These are phyloP conservation scores for Penicillium sclerotigenum DNA, from an alignment of 2,329 filamentous ascomycete genomes.

Conservation along the genomic window DNA sequence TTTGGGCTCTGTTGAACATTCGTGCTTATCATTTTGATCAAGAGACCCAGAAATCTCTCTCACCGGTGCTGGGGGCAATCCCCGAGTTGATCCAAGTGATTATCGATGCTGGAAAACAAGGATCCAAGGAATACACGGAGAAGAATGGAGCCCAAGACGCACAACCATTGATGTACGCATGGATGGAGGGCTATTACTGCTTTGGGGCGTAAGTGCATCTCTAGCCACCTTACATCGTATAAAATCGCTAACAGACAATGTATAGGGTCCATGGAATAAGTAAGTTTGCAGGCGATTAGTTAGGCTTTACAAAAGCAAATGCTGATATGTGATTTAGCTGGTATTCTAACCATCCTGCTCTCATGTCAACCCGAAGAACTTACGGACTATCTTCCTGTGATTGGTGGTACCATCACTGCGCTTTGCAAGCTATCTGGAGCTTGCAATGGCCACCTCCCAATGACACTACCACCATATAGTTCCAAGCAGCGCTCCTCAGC, in stretches of 20 bases:
- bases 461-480: slow-evolving; percentile 32
- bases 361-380: slow-evolving; percentile 35
- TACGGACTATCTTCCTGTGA: slow-evolving; percentile 29
- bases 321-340: slow-evolving; percentile 22
- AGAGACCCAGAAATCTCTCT: slow-evolving; percentile 18
- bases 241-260: background rate
- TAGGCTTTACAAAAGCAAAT: background rate
- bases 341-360: slow-evolving; percentile 39
- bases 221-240: background rate
- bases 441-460: slow-evolving; percentile 40
- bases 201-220: slow-evolving; percentile 37
- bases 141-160: slow-evolving; percentile 30
- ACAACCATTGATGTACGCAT: slow-evolving; percentile 43
- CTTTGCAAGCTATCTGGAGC: slow-evolving; percentile 37
- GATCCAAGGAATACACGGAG: slow-evolving; percentile 29
- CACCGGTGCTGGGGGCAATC: slow-evolving; percentile 27
- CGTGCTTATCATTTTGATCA: slow-evolving; percentile 26
- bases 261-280: slow-evolving; percentile 31
- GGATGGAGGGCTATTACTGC: slow-evolving; percentile 36
- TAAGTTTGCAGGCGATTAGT: slow-evolving; percentile 13
- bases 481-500: slow-evolving; percentile 26
- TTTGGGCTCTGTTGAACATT: slow-evolving; percentile 38
- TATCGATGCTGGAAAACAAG: slow-evolving; percentile 34
- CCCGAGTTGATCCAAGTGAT: slow-evolving; percentile 34
- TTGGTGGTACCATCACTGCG: slow-evolving; percentile 37